Percentiles rank a stretch among this genome's conserved stretches.
phyloP scores from a whole-genome alignment of 352 stramenopile genomes.

The Phytopythium vexans region DNA sequence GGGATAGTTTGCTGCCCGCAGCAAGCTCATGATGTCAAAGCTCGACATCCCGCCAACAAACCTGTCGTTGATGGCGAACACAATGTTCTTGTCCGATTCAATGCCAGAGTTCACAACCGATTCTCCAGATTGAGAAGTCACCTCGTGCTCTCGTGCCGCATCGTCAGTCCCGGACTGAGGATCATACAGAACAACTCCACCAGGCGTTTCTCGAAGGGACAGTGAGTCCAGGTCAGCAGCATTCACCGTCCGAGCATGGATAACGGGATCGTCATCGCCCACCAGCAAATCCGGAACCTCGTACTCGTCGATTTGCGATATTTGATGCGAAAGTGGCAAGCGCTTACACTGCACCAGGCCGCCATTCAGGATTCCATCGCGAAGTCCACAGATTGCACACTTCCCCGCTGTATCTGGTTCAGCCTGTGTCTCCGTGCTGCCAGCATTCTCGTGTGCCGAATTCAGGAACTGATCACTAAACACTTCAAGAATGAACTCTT shows the following conservation, averaged over 20 bases:
- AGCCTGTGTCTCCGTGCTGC: too few species aligned
- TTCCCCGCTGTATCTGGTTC: neutral
- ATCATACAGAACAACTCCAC: conserved; percentile 16
- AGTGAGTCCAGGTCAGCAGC: conserved; percentile 20
- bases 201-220: conserved; percentile 27
- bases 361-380: conserved; percentile 67
- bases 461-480: conserved; percentile 49
- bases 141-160: neutral
- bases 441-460: neutral
- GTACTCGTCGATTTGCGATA: conserved; percentile 43
- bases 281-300: conserved; percentile 45
- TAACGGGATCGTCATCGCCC: conserved; percentile 14
- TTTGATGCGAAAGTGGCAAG: conserved; percentile 40
- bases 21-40: conserved; percentile 27
- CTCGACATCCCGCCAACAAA: conserved; percentile 44
- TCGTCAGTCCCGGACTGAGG: neutral
- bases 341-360: conserved; percentile 41
- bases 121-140: too few species aligned
- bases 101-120: too few species aligned
- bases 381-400: conserved; percentile 59
- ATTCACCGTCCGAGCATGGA: conserved; percentile 17
- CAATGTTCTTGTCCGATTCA: conserved; percentile 12
- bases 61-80: conserved; percentile 59
- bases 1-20: conserved; percentile 30
- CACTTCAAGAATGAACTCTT: conserved; percentile 49